phyloP scores from a whole-genome alignment of 2,329 filamentous ascomycete species.

The Aureobasidium subglaciale region DNA sequence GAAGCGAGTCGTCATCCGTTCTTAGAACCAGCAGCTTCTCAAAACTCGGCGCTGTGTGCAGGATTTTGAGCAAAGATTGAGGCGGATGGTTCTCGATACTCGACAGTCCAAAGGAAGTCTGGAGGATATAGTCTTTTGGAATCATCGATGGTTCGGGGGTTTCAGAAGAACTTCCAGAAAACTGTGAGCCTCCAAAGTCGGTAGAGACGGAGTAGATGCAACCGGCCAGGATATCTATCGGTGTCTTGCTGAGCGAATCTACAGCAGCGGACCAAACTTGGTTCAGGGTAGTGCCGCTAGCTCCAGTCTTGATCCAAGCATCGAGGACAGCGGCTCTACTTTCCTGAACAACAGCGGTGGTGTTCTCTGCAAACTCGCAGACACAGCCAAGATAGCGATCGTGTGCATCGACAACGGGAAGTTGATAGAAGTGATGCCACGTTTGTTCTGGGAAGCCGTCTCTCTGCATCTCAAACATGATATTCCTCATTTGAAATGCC shows the following conservation, averaged over 20 bases:
- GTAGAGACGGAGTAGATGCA: neutral
- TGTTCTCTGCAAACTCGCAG: conserved; percentile 15
- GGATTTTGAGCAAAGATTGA: neutral
- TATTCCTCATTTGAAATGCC: neutral
- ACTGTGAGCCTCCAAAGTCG: neutral
- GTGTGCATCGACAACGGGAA: conserved; percentile 21
- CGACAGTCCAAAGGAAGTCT: neutral
- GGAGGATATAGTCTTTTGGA: conserved; percentile 14
- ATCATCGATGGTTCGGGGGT: neutral
- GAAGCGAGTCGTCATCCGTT: conserved; percentile 1
- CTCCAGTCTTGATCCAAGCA: neutral
- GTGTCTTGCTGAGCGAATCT: neutral
- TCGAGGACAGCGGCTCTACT: neutral
- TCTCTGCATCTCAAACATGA: neutral
- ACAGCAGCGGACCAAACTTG: neutral
- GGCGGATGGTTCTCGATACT: neutral
- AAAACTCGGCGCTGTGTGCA: conserved; percentile 4
- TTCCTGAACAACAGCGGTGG: neutral
- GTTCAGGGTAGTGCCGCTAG: neutral
- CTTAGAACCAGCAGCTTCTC: neutral
- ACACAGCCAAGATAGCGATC: conserved; percentile 13
- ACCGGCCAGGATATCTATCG: neutral
- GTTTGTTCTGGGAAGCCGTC: conserved; percentile 25
- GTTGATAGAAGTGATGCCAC: conserved; percentile 24
- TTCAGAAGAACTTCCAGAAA: too few relatives aligned